phyloP scores from a whole-genome alignment of 2,329 filamentous ascomycete species.

The Orbilia oligospora region DNA sequence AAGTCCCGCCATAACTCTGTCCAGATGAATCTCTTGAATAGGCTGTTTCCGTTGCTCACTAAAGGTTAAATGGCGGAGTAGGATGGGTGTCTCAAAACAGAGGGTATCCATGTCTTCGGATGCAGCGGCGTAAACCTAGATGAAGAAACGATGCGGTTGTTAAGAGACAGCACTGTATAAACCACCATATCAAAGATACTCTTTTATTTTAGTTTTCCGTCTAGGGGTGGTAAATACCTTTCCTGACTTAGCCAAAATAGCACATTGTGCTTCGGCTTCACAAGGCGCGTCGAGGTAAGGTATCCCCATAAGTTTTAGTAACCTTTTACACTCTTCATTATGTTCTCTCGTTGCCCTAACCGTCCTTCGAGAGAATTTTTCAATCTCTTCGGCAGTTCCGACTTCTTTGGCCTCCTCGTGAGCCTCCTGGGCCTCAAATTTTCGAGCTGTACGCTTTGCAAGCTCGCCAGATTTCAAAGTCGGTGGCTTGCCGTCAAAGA shows the following conservation, averaged over 20 bases:
- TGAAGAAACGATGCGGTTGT: not conserved
- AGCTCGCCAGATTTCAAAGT: constrained; percentile 98
- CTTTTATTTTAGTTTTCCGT: not conserved
- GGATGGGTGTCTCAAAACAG: constrained; percentile 91
- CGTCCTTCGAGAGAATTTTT: constrained; percentile 94
- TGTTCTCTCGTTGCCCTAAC: constrained; percentile 97
- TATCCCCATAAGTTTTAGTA: constrained; percentile 95
- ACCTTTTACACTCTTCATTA: constrained; percentile 90
- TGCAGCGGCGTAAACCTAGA: constrained; percentile 86
- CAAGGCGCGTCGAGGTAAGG: constrained; percentile 96
- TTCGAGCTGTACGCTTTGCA: constrained; percentile 94
- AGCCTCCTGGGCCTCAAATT: constrained; percentile 89
- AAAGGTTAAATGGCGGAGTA: constrained; percentile 93
- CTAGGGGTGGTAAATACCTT: constrained; percentile 70
- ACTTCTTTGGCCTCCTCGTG: constrained; percentile 97
- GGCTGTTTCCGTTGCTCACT: constrained; percentile 98
- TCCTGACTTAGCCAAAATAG: constrained; percentile 85
- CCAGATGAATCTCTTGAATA: constrained; percentile 92
- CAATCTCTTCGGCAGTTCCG: constrained; percentile 95
- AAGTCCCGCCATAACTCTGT: constrained; percentile 87
- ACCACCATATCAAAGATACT: too few relatives aligned
- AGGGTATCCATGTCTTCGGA: constrained; percentile 99
- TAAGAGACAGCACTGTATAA: too few relatives aligned
- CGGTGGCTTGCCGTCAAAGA: constrained; percentile 96
- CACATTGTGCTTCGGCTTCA: constrained; percentile 97